Evolutionary conservation across 768 basidiomycete species (phyloP), one percentile per base, ranked within the genome.

Genomic region (Panaeolus papilionaceus): DNA sequence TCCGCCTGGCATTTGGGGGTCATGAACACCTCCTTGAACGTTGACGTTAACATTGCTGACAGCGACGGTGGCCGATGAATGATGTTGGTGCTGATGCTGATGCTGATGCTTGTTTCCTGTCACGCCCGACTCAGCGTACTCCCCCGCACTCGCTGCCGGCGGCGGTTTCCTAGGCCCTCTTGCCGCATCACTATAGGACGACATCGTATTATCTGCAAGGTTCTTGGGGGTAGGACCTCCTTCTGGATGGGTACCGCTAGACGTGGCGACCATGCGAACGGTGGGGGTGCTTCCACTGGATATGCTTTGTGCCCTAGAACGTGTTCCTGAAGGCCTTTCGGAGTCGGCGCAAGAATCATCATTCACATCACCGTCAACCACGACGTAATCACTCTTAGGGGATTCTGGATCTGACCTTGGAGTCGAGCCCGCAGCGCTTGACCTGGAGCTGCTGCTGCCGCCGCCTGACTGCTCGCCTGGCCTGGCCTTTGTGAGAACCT

Each of bases 361-460:
- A 33, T 33, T 33, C 54, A 16, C 54, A 58, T 58, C 16, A 58
- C 54, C n/a, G 54, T 58, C 54, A 37, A 58, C 54, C 54, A 58
- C 14, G 54, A 58, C 28, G 33, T 33, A 58, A 58, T 58, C 54
- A 58, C 54, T 58, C 11, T 28, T 58, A 58, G 26, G 54, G 14
- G 54, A 37, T 58, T 58, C 54, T 28, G 54, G 14, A 58, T 58
- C 54, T 58, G 54, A 58, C 54, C 54, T 58, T 58, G 54, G 33
- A 58, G 54, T 58, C 14, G 54, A 58, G 28, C 26, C 7, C 14
- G 26, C 5, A 10, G 54, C 14, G 54, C 54, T n/a, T 33, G 54
- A 37, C 28, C 54, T 58, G 28, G 54, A 23, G 28, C 12, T 58
- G 14, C 54, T 37, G 12, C 14, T 58, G 11, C n/a, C 33, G 4